A percentile compares a stretch with the other conserved stretches of the same genome.
These are phyloP conservation scores for Hericium coralloides DNA, from an alignment of 768 basidiomycete species.

Conservation along the genomic window DNA sequence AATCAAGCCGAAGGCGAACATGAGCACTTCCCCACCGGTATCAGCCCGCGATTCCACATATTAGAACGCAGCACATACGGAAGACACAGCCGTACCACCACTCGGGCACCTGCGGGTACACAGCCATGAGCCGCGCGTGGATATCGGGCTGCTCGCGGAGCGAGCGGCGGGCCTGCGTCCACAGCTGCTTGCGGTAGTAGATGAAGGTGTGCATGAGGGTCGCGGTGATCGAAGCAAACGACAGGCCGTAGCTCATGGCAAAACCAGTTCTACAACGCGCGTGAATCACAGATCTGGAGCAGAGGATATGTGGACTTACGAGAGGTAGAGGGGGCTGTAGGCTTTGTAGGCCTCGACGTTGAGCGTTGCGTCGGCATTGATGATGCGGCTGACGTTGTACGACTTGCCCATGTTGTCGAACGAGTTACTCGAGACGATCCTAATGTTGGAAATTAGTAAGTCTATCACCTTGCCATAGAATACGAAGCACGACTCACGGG, in stretches of 20 bases:
- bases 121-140: slow-evolving; percentile 35
- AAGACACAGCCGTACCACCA: slow-evolving; percentile 40
- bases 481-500: slow-evolving; percentile 20
- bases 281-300: background rate
- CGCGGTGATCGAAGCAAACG: slow-evolving; percentile 32
- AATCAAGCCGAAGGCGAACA: slow-evolving; percentile 61
- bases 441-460: slow-evolving; percentile 10
- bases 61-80: slow-evolving; percentile 13
- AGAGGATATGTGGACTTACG: background rate
- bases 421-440: slow-evolving; percentile 22
- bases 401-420: slow-evolving; percentile 32
- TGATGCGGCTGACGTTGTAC: slow-evolving; percentile 32
- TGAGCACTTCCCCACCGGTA: slow-evolving; percentile 27
- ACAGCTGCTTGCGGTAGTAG: slow-evolving; percentile 33
- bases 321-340: slow-evolving; percentile 35
- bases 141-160: slow-evolving; percentile 38
- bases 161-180: slow-evolving; percentile 29
- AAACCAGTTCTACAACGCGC: slow-evolving; percentile 32
- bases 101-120: slow-evolving; percentile 27
- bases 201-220: slow-evolving; percentile 34
- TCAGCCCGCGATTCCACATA: background rate
- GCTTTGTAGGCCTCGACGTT: slow-evolving; percentile 27
- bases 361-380: slow-evolving; percentile 26
- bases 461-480: background rate
- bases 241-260: slow-evolving; percentile 47